Evolutionary conservation across 2,329 filamentous ascomycete genomes (phyloP).

Genomic region (Biscogniauxia mediterranea): DNA sequence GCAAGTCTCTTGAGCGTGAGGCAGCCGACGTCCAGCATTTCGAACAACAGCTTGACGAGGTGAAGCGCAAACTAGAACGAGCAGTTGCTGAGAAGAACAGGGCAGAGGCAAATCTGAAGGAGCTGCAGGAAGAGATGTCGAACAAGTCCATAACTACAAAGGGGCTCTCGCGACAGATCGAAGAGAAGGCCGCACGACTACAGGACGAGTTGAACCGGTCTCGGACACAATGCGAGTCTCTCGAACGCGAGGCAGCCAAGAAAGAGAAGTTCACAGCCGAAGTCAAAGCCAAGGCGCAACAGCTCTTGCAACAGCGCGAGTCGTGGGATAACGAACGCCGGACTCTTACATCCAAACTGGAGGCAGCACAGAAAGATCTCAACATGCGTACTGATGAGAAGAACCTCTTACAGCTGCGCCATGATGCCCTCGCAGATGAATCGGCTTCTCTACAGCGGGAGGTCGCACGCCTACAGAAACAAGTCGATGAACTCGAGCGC

Average conservation of each 20-base stretch:
- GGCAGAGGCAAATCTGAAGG: constrained; percentile 59
- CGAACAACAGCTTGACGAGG: constrained; percentile 48
- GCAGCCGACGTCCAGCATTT: constrained; percentile 32
- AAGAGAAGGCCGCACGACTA: constrained; percentile 65
- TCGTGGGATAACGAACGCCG: constrained; percentile 38
- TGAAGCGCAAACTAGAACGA: constrained; percentile 53
- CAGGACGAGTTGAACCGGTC: constrained; percentile 63
- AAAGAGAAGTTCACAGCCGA: constrained; percentile 47
- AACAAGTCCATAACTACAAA: constrained; percentile 77
- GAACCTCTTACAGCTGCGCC: constrained; percentile 64
- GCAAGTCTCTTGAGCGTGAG: constrained; percentile 50
- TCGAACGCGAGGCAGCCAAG: constrained; percentile 51
- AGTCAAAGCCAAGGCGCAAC: constrained; percentile 44
- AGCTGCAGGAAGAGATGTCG: constrained; percentile 73
- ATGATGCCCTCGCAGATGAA: constrained; percentile 65
- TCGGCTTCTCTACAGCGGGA: constrained; percentile 55
- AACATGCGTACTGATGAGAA: constrained; percentile 63
- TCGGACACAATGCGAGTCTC: constrained; percentile 45
- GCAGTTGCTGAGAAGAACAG: constrained; percentile 54
- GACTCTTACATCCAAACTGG: constrained; percentile 48
- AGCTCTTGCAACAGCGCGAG: constrained; percentile 43
- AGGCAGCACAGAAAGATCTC: constrained; percentile 58
- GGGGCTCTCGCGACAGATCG: constrained; percentile 70
- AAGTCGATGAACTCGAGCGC: constrained; percentile 22
- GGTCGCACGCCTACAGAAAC: constrained; percentile 24